Conservation (phyloP, 1,139 yeast genomes). For the Blastobotrys petasosporus region DNA sequence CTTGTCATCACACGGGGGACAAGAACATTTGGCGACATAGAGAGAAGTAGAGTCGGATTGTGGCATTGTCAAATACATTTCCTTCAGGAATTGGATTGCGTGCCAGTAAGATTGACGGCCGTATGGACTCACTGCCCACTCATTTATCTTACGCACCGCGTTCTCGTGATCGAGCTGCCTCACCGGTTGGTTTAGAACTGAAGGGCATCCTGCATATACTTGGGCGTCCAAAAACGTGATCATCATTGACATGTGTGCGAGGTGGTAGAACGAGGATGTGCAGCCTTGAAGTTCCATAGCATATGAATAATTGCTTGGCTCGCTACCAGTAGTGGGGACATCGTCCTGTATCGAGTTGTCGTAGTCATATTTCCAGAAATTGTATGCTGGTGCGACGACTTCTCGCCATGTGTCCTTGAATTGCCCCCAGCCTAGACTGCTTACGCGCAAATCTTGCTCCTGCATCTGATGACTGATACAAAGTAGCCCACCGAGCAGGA, state of each 20-base stretch:
- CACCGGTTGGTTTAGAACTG: conserved; percentile 71
- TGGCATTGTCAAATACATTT: conserved; percentile 22
- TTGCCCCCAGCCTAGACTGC: conserved; percentile 41
- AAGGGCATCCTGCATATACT: conserved; percentile 75
- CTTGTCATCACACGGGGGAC: conserved; percentile 12
- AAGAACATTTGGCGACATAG: conserved; percentile 14
- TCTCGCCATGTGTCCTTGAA: conserved; percentile 55
- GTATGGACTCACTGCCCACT: conserved; percentile 17
- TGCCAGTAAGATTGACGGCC: conserved; percentile 27
- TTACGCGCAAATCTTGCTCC: conserved; percentile 58
- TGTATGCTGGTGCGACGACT: conserved; percentile 54
- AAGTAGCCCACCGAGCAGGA: conserved; percentile 62
- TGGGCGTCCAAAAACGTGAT: conserved; percentile 73
- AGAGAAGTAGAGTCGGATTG: conserved; percentile 12
- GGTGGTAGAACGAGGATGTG: conserved; percentile 29
- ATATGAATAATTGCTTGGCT: conserved; percentile 16
- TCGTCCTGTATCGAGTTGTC: conserved; percentile 14
- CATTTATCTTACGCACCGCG: conserved; percentile 16
- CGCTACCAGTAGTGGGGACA: conserved; percentile 7
- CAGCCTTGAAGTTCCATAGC: conserved; percentile 25
- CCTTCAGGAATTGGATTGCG: conserved; percentile 26
- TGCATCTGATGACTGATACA: conserved; percentile 71
- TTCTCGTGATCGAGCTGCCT: conserved; percentile 18
- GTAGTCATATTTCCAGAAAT: conserved; percentile 43
- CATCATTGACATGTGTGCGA: conserved; percentile 66